These are phyloP conservation scores for Ogataea henricii DNA, from an alignment of 805 yeast species.

Conservation along the genomic window DNA sequence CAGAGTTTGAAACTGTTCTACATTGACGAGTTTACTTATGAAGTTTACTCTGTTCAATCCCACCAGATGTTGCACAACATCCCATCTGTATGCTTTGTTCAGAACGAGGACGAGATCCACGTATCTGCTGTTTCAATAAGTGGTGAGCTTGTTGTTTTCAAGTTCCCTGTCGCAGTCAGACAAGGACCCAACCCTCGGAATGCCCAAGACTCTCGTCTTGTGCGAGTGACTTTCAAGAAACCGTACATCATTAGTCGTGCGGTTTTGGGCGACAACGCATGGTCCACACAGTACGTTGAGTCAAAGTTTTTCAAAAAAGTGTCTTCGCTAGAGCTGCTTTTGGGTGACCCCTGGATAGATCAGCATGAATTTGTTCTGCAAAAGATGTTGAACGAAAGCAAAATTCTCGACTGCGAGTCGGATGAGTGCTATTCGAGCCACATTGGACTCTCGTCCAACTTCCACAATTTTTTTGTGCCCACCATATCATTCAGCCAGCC, in stretches of 20 bases:
- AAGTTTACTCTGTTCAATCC: constrained; percentile 31
- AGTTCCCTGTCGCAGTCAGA: constrained; percentile 29
- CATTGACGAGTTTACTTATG: constrained; percentile 24
- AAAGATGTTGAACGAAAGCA: constrained; percentile 43
- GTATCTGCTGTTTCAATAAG: constrained; percentile 46
- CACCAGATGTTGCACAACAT: constrained; percentile 55
- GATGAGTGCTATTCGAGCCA: constrained; percentile 45
- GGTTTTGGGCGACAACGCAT: constrained; percentile 48
- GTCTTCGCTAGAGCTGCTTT: constrained; percentile 44
- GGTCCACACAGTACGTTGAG: constrained; percentile 51
- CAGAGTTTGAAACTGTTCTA: constrained; percentile 46
- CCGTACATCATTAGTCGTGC: constrained; percentile 34
- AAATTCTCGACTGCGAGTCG: constrained; percentile 38
- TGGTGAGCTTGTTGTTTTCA: constrained; percentile 43
- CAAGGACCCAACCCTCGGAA: constrained; percentile 14
- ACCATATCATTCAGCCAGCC: constrained; percentile 25
- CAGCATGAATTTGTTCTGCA: constrained; percentile 33
- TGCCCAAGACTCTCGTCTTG: constrained; percentile 5
- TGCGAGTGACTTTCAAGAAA: constrained; percentile 37
- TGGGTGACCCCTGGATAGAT: constrained; percentile 45
- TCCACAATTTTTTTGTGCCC: constrained; percentile 32
- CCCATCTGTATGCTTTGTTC: constrained; percentile 49
- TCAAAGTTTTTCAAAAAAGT: constrained; percentile 50
- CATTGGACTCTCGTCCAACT: constrained; percentile 40
- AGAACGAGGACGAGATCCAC: constrained; percentile 29